Conservation (phyloP, 2,329 filamentous ascomycete species). For the Spiromastix sp. region DNA sequence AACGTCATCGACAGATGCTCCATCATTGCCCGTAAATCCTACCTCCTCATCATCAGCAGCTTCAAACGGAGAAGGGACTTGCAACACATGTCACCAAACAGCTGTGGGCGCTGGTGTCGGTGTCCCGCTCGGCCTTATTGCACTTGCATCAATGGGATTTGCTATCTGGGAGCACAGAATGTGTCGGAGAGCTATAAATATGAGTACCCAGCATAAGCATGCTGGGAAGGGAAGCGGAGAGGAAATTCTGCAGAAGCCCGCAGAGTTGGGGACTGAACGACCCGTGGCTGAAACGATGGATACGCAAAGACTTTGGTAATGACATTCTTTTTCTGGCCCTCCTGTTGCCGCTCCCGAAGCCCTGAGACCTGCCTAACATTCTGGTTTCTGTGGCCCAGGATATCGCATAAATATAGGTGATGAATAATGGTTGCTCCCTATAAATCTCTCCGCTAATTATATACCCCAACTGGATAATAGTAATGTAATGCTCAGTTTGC, state of each 20-base stretch:
- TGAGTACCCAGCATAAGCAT: too few relatives aligned
- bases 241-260: background rate
- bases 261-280: too few relatives aligned
- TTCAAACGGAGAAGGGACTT: background rate
- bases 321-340: too few relatives aligned
- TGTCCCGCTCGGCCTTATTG: slow-evolving; percentile 20
- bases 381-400: too few relatives aligned
- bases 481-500: too few relatives aligned
- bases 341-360: too few relatives aligned
- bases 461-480: too few relatives aligned
- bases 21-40: background rate
- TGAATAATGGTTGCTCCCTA: too few relatives aligned
- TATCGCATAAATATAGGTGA: too few relatives aligned
- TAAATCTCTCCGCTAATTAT: too few relatives aligned
- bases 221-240: background rate
- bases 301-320: background rate
- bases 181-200: background rate
- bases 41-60: background rate
- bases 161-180: slow-evolving; percentile 18
- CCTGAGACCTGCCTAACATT: too few relatives aligned
- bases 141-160: slow-evolving; percentile 19
- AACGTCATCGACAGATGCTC: background rate
- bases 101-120: slow-evolving; percentile 22
- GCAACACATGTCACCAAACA: slow-evolving; percentile 11
- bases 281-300: too few relatives aligned